Base-by-base conservation (phyloP, 2,329 filamentous ascomycete species). In the Talaromyces sp. region DNA sequence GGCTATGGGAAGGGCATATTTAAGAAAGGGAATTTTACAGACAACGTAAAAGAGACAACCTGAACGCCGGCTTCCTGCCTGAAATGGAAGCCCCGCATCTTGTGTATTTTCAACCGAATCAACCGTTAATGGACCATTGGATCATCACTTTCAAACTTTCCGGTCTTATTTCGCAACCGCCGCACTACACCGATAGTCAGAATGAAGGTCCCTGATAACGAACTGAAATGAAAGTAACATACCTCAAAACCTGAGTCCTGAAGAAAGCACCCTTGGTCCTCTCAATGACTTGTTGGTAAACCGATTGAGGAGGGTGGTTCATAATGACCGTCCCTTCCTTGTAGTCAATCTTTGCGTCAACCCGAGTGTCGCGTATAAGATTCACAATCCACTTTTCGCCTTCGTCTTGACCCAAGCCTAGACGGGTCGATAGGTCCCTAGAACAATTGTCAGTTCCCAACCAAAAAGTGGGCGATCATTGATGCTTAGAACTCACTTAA, bases 341-440 rank as follows among this genome's bases (percentile, higher is more conserved):
- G 84, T 96, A 97, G 83, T 99, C 95, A 77, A 98, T 98, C 88
- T 99, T 99, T 74, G 95, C 95, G 77, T 99, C 95, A 69, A 99
- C 91, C 68, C 93, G 88, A 27, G 95, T 99, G 82, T 99, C 95
- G 69, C 95, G 90, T 81, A 99, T 99, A 69, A 99, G 86, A 84
- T 99, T 99, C 73, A 99, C 95, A 75, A 99, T 99, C 95, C 95
- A 99, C 85, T 99, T 99, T 88, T 99, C 95, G 74, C 95, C 95
- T 75, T 98, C 95, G 76, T 96, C 92, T 73, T 93, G 89, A 77
- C 90, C 92, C 70, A 99, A 86, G 70, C 94, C 95, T 67, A 99
- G 88, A 78, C 95, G 91, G 69, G 89, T 90, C 70, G 93, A 97
- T 66, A 99, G 87, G 73, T 98, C 95, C 80, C 87, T 89, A 68